Base-by-base conservation (phyloP, 2,329 filamentous ascomycete genomes). In the Pseudogymnoascus sp. region DNA sequence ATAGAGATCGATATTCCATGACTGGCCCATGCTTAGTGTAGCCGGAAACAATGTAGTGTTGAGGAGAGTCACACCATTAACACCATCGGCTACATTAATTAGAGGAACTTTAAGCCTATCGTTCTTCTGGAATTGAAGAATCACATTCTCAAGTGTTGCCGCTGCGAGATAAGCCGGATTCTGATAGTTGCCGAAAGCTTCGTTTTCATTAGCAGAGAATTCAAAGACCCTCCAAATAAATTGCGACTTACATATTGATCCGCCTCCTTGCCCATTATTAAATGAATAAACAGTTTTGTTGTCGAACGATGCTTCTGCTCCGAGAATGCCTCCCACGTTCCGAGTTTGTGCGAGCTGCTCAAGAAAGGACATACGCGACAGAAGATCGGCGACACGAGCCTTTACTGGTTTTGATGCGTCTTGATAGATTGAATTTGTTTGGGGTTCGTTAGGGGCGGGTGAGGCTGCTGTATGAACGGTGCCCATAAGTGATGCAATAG, bases 31-130 rank as follows among this genome's bases (percentile, higher is more conserved):
- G 36, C 38, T 41, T 7, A 41, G 16, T 23, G 69, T 70, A 6
- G 69, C 70, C 2, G 73, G 72, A 42, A 75, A 74, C 0, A 75
- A 49, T 0, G 73, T 73, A 9, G 71, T 72, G 3, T 71, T 70
- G 1, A 68, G 67, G 5, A 73, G 66, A 59, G 67, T 72, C 1
- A 73, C 62, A 2, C 70, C 70, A 30, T 73, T 74, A 2, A 74
- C 64, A 0, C 70, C 73, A 61, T 72, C 70, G 2, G 70, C 60
- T 12, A 72, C 65, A 5, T 64, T 67, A 42, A 72, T 69, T 12
- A 68, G 71, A 4, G 70, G 69, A 23, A 71, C 38, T 16, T 41
- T 16, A 41, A 41, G 38, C 11, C 38, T 41, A 9, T 41, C 16
- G 16, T 41, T 41, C 38, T 41, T 41, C 38, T 41, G 38, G 16